A percentile compares a stretch with the other conserved stretches of the same genome.
Evolutionary conservation across 257 asterid genomes (phyloP).

Genomic region (Gardenia jasminoides): DNA sequence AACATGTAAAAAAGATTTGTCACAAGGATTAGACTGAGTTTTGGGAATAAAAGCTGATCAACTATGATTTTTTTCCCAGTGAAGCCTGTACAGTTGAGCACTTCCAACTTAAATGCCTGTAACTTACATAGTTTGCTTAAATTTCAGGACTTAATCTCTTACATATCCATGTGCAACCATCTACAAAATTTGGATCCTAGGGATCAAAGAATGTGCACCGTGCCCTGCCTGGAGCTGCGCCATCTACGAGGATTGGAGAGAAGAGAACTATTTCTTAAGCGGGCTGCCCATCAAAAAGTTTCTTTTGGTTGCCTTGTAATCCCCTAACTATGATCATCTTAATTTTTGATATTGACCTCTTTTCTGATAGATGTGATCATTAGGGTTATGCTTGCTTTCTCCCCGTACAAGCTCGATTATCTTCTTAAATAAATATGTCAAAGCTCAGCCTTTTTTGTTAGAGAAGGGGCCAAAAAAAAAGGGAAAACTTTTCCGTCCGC

Average conservation of each 20-base stretch:
- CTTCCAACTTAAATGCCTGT: neutral
- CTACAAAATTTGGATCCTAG: neutral
- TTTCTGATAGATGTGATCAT: neutral
- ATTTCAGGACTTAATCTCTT: neutral
- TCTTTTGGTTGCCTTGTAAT: neutral
- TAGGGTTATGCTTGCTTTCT: neutral
- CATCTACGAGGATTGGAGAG: neutral
- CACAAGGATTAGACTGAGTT: neutral
- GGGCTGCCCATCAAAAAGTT: neutral
- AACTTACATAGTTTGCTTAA: neutral
- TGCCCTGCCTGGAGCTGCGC: neutral
- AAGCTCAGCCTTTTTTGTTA: neutral
- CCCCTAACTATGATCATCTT: neutral
- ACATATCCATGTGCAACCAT: neutral
- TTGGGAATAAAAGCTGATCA: neutral
- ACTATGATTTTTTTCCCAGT: neutral
- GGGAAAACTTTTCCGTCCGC: neutral
- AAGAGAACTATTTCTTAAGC: neutral
- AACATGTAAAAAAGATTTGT: neutral
- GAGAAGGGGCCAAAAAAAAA: no score
- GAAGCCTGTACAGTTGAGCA: neutral
- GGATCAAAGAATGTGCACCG: no score
- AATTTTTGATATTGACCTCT: neutral
- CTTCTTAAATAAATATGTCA: neutral
- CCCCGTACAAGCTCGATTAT: neutral